These are phyloP conservation scores for Fistulinella prunicolor DNA, from an alignment of 768 basidiomycete species.

Conservation along the genomic window DNA sequence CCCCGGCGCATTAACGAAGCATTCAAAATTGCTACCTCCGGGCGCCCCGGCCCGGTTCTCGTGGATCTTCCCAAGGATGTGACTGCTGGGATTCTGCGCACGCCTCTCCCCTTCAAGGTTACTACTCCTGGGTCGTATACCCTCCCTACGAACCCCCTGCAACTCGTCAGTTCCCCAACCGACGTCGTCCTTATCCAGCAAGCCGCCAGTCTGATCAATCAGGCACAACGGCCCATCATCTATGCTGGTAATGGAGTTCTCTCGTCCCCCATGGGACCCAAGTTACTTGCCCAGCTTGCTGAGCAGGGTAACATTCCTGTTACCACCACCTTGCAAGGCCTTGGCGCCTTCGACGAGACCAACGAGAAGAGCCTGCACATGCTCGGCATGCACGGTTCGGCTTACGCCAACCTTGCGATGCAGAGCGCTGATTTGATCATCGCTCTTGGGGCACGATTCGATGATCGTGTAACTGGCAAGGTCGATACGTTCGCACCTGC, in stretches of 20 bases:
- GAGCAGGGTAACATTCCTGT: conserved; percentile 93
- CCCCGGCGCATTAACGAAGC: conserved; percentile 97
- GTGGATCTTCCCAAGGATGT: conserved; percentile 99
- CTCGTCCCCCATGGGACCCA: conserved; percentile 75
- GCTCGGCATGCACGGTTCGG: conserved; percentile 98
- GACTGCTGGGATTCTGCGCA: conserved; percentile 86
- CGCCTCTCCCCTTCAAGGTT: conserved; percentile 79
- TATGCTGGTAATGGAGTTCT: conserved; percentile 93
- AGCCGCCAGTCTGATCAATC: conserved; percentile 89
- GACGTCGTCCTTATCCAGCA: conserved; percentile 70
- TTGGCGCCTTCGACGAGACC: conserved; percentile 93
- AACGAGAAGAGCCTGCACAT: conserved; percentile 87
- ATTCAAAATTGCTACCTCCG: conserved; percentile 97
- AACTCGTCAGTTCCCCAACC: conserved; percentile 50
- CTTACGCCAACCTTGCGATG: conserved; percentile 97
- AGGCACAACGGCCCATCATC: conserved; percentile 85
- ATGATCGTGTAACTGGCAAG: conserved; percentile 96
- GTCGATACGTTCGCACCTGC: conserved; percentile 88
- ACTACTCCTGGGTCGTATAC: conserved; percentile 82
- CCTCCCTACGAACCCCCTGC: conserved; percentile 72
- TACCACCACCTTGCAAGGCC: conserved; percentile 93
- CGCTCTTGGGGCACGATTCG: conserved; percentile 93
- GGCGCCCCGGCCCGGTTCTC: conserved; percentile 95
- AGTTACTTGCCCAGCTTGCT: conserved; percentile 72
- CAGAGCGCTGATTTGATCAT: conserved; percentile 98